These are phyloP conservation scores for Endothia cerciana DNA, from an alignment of 2,329 filamentous ascomycete species.

Conservation along the genomic window DNA sequence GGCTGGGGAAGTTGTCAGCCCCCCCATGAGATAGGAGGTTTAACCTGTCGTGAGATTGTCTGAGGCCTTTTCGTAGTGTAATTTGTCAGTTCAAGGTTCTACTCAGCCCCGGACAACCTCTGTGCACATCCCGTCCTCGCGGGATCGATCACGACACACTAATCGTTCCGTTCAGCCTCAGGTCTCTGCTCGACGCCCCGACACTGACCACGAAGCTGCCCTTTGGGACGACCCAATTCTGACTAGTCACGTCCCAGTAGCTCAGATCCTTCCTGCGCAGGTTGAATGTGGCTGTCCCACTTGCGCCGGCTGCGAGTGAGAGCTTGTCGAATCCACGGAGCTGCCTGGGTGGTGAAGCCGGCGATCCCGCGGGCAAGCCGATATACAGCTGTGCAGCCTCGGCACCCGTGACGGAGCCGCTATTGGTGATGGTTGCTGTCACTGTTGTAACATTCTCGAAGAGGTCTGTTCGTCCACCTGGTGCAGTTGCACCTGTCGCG, in stretches of 20 bases:
- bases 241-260: constrained; percentile 62
- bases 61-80: too few species aligned
- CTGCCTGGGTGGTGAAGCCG: constrained; percentile 49
- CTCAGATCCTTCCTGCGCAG: constrained; percentile 65
- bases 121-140: neutral
- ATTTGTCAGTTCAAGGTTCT: neutral
- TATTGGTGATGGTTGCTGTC: constrained; percentile 67
- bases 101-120: neutral
- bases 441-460: constrained; percentile 53
- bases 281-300: constrained; percentile 52
- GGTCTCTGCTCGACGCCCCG: constrained; percentile 52
- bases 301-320: constrained; percentile 51
- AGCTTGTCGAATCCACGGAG: constrained; percentile 68
- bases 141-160: constrained; percentile 10
- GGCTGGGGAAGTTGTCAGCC: neutral
- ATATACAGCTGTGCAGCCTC: constrained; percentile 68
- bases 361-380: constrained; percentile 45
- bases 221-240: constrained; percentile 63
- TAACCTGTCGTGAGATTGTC: too few species aligned
- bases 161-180: constrained; percentile 44
- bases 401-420: constrained; percentile 62
- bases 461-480: constrained; percentile 51
- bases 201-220: constrained; percentile 48
- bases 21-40: neutral
- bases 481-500: constrained; percentile 43